phyloP scores from a whole-genome alignment of 1,284 basidiomycete genomes.

The Inonotus obliquus region DNA sequence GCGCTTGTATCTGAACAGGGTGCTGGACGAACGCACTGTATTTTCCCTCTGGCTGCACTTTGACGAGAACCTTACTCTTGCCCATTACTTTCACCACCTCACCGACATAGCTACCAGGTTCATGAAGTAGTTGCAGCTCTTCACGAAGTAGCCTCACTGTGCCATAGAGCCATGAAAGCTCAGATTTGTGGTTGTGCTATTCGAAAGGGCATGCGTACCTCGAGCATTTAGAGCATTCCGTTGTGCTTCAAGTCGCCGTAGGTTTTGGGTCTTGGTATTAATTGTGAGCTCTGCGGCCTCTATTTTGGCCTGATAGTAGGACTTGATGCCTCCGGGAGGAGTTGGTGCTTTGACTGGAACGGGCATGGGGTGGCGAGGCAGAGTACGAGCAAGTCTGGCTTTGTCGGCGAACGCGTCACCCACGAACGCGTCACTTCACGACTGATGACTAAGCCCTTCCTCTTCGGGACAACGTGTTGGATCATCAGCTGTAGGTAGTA shows the following conservation, averaged over 20 bases:
- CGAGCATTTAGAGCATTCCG: conserved; percentile 94
- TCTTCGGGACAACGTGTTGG: conserved; percentile 8
- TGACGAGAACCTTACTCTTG: conserved; percentile 98
- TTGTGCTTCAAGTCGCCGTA: conserved; percentile 93
- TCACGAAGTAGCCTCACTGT: conserved; percentile 84
- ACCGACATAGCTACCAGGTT: conserved; percentile 96
- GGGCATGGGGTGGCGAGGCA: conserved; percentile 39
- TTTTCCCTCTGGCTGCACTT: conserved; percentile 98
- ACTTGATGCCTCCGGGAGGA: conserved; percentile 64
- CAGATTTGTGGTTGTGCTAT: background rate
- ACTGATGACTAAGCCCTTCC: conserved; percentile 15
- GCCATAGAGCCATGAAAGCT: background rate
- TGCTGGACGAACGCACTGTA: conserved; percentile 63
- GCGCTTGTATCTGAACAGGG: background rate
- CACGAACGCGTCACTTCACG: too few species aligned
- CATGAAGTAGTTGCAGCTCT: conserved; percentile 92
- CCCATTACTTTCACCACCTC: conserved; percentile 99
- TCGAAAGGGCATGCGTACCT: conserved; percentile 46
- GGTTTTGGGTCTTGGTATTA: conserved; percentile 95
- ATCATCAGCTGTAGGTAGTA: too few species aligned
- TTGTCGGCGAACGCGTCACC: conserved; percentile 8
- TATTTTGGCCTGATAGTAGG: conserved; percentile 96
- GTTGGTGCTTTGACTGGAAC: conserved; percentile 42
- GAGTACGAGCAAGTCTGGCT: background rate
- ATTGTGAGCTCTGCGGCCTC: conserved; percentile 89